Evolutionary conservation across 805 yeast species (phyloP).

Genomic region (Pichia heedii): DNA sequence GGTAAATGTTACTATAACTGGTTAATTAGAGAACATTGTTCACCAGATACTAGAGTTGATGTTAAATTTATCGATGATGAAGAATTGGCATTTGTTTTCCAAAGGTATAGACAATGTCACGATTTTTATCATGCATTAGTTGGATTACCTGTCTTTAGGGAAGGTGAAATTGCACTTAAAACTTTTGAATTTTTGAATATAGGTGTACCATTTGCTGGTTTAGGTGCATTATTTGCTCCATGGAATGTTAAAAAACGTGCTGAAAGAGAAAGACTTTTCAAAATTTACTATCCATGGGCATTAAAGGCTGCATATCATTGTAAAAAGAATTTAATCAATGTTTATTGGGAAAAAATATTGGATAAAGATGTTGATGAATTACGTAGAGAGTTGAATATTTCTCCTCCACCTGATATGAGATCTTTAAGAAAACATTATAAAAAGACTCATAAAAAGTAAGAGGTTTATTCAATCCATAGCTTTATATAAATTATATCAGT

Average conservation of each 20-base stretch:
- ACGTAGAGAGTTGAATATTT: slow-evolving; percentile 62
- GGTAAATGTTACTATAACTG: slow-evolving; percentile 76
- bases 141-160: slow-evolving; percentile 82
- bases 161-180: slow-evolving; percentile 94
- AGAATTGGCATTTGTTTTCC: slow-evolving; percentile 86
- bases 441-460: neutral
- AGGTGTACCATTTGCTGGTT: slow-evolving; percentile 91
- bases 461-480: too few species aligned
- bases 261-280: slow-evolving; percentile 55
- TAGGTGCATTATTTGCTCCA: slow-evolving; percentile 89
- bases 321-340: slow-evolving; percentile 64
- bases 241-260: slow-evolving; percentile 49
- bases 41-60: slow-evolving; percentile 88
- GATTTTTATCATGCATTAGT: slow-evolving; percentile 93
- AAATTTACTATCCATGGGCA: slow-evolving; percentile 85
- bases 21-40: slow-evolving; percentile 79
- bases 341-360: slow-evolving; percentile 84
- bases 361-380: slow-evolving; percentile 65
- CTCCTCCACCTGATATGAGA: slow-evolving; percentile 73
- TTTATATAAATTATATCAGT: too few species aligned
- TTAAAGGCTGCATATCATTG: slow-evolving; percentile 55
- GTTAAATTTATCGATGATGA: slow-evolving; percentile 85
- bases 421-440: slow-evolving; percentile 36
- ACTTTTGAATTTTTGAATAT: slow-evolving; percentile 87
- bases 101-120: slow-evolving; percentile 92